Percentiles rank a stretch among this genome's conserved stretches.
Conservation (phyloP, 1,139 yeast genomes). For the Pichia sp. region DNA sequence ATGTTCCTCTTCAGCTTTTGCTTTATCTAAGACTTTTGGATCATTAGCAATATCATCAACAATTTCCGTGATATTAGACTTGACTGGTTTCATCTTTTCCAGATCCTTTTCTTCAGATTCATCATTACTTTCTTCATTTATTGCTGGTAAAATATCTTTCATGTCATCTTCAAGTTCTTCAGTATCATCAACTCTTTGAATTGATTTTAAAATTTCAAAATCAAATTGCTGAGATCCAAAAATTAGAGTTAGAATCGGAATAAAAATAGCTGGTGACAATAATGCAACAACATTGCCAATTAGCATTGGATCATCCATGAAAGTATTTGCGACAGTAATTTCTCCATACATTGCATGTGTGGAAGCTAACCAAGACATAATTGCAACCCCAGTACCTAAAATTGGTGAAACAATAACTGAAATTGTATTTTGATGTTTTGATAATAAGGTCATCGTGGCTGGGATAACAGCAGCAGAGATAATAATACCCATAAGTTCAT, state of each 20-base stretch:
- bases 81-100: conserved; percentile 21
- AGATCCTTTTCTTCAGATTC: conserved; percentile 19
- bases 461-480: conserved; percentile 33
- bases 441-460: conserved; percentile 35
- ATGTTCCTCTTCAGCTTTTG: conserved; percentile 40
- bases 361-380: conserved; percentile 36
- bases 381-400: conserved; percentile 34
- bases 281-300: conserved; percentile 36
- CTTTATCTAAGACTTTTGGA: conserved; percentile 29
- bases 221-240: conserved; percentile 69
- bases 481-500: conserved; percentile 35
- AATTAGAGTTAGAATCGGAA: conserved; percentile 47
- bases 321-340: conserved; percentile 30
- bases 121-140: conserved; percentile 14
- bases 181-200: conserved; percentile 59
- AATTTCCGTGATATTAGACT: conserved; percentile 22
- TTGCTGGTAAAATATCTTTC: conserved; percentile 28
- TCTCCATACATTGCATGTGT: conserved; percentile 30
- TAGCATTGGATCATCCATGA: conserved; percentile 32
- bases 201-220: conserved; percentile 51
- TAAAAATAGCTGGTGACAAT: conserved; percentile 30
- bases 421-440: conserved; percentile 39
- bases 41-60: conserved; percentile 31
- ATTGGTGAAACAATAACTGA: conserved; percentile 32
- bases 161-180: conserved; percentile 43